Conservation (phyloP, 805 yeast species). For the Candida hispaniensis region DNA sequence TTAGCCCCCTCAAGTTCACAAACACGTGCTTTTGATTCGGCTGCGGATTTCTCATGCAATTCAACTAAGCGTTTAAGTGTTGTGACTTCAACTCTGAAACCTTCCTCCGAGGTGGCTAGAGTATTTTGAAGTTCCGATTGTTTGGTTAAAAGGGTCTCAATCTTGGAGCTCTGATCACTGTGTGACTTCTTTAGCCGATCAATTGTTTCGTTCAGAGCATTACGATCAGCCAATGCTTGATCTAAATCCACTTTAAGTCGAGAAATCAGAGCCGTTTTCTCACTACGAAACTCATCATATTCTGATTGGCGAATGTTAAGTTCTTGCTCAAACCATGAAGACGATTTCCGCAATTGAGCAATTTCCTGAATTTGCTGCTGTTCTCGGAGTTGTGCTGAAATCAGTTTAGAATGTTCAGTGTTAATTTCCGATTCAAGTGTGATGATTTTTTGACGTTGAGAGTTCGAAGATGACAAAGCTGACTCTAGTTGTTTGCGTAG, state of each 20-base stretch:
- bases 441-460: conserved; percentile 33
- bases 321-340: conserved; percentile 35
- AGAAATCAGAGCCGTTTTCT: conserved; percentile 28
- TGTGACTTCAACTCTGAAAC: conserved; percentile 46
- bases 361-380: conserved; percentile 36
- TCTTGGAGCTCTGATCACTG: conserved; percentile 30
- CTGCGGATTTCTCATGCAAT: conserved; percentile 43
- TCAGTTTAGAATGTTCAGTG: conserved; percentile 25
- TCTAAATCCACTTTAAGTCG: conserved; percentile 32
- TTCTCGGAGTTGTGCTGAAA: conserved; percentile 29
- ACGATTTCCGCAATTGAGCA: conserved; percentile 33
- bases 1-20: conserved; percentile 41
- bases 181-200: conserved; percentile 31
- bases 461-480: conserved; percentile 30
- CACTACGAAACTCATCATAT: conserved; percentile 26
- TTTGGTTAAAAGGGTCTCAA: conserved; percentile 37
- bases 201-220: conserved; percentile 24
- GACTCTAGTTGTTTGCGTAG: conserved; percentile 33
- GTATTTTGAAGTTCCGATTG: conserved; percentile 40
- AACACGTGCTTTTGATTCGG: conserved; percentile 44
- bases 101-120: conserved; percentile 36
- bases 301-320: conserved; percentile 30
- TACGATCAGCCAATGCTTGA: conserved; percentile 27
- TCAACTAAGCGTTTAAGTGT: conserved; percentile 52
- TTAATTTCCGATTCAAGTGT: conserved; percentile 34